Evolutionary conservation across 495 filamentous ascomycete species (phyloP).

Genomic region (Podospora sp.): DNA sequence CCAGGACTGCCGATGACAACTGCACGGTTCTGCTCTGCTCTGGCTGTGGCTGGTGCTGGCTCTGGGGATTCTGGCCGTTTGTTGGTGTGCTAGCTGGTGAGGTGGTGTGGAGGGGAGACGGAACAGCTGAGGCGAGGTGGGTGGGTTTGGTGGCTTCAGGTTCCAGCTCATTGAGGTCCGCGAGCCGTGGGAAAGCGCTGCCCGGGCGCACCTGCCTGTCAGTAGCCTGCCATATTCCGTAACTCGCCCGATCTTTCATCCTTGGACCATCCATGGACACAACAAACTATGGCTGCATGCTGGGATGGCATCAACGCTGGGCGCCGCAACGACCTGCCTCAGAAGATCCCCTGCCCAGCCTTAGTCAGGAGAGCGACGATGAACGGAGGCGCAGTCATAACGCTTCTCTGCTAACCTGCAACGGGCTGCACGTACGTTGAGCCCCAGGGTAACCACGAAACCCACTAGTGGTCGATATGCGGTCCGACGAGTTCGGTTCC

Average conservation of each 20-base stretch:
- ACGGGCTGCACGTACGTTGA: not conserved
- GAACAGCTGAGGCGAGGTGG: not conserved
- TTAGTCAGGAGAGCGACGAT: not conserved
- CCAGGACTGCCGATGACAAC: constrained; percentile 15
- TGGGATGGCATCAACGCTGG: not conserved
- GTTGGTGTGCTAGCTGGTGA: not conserved
- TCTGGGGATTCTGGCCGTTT: not conserved
- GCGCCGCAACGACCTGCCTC: not conserved
- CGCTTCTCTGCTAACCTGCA: not conserved
- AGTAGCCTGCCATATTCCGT: not conserved
- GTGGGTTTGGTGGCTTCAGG: not conserved
- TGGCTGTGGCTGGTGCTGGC: not conserved
- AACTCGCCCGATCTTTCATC: not conserved
- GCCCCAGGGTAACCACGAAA: not conserved
- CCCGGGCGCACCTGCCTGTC: not conserved
- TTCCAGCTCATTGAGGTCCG: not conserved
- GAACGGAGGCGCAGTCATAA: not conserved
- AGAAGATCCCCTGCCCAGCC: not conserved
- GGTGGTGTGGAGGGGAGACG: not conserved
- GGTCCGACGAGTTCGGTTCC: not conserved
- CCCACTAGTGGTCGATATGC: not conserved
- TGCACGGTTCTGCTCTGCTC: not conserved
- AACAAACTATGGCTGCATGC: not conserved
- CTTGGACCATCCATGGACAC: not conserved
- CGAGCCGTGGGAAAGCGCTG: not conserved